Evolutionary conservation across 176 grass and related monocot genomes (phyloP).

Genomic region (Melocanna baccifera): DNA sequence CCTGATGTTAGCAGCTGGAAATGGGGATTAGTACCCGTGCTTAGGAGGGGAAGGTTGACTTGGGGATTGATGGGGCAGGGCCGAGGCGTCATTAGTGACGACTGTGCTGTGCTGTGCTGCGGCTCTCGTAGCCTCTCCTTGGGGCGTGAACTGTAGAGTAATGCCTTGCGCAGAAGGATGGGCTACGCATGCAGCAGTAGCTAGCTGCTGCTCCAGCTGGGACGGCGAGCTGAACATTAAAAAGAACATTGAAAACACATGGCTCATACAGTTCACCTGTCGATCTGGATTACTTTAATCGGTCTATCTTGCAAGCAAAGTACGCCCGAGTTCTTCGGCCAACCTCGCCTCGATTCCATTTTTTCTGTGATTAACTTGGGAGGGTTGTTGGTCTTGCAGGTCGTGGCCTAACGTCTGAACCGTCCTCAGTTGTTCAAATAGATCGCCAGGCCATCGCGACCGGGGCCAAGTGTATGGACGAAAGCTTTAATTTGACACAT

Average conservation of each 20-base stretch:
- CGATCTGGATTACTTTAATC: neutral
- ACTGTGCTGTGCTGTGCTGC: neutral
- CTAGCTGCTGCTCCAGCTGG: slow-evolving; percentile 11
- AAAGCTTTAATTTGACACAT: no score
- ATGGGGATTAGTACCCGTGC: neutral
- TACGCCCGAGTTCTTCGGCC: neutral
- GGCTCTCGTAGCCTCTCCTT: slow-evolving; percentile 2
- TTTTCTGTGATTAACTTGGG: no score
- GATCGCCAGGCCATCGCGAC: neutral
- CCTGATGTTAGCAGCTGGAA: neutral
- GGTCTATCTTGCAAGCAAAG: neutral
- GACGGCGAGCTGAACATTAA: neutral
- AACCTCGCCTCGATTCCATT: neutral
- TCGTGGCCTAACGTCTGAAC: neutral
- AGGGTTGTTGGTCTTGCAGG: neutral
- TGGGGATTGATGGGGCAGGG: neutral
- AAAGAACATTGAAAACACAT: no score
- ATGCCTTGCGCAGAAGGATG: neutral
- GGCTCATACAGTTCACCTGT: neutral
- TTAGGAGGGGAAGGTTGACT: neutral
- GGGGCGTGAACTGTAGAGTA: neutral
- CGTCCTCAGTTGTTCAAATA: neutral
- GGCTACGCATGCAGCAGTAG: neutral
- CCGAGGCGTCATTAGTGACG: slow-evolving; percentile 30
- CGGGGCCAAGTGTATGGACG: no score